A percentile compares a stretch with the other conserved stretches of the same genome.
Evolutionary conservation across 2,329 filamentous ascomycete genomes (phyloP).

Genomic region (Aquanectria penicillioides): DNA sequence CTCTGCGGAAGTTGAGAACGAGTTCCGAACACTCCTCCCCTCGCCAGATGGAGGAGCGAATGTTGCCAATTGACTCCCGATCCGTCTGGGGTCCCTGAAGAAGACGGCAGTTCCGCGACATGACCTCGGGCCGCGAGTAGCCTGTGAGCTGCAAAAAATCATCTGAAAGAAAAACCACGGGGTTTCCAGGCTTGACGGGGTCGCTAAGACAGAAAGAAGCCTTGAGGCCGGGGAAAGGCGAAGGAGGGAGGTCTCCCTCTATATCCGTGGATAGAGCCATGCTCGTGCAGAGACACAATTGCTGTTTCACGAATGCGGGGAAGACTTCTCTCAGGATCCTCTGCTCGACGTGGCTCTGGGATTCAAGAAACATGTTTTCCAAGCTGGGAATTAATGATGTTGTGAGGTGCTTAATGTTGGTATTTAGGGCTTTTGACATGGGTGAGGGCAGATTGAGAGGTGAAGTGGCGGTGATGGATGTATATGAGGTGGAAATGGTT

Average conservation of each 20-base stretch:
- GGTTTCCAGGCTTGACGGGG: conserved; percentile 59
- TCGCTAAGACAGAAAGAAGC: conserved; percentile 69
- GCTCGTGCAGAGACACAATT: conserved; percentile 58
- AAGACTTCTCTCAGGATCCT: conserved; percentile 58
- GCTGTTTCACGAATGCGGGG: conserved; percentile 62
- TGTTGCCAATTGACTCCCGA: conserved; percentile 49
- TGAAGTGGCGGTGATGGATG: conserved; percentile 53
- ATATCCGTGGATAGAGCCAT: conserved; percentile 53
- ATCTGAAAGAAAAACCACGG: conserved; percentile 60
- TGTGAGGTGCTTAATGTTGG: conserved; percentile 58
- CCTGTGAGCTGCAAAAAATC: conserved; percentile 63
- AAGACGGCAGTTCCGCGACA: conserved; percentile 61
- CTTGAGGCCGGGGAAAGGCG: conserved; percentile 63
- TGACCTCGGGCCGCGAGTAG: conserved; percentile 57
- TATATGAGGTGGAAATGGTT: conserved; percentile 55
- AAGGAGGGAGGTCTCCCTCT: conserved; percentile 40
- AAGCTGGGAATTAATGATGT: conserved; percentile 56
- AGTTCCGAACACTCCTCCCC: conserved; percentile 60
- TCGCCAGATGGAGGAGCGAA: conserved; percentile 53
- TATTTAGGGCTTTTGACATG: conserved; percentile 53
- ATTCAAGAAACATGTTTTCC: conserved; percentile 55
- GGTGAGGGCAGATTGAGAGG: conserved; percentile 54
- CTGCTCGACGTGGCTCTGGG: conserved; percentile 55
- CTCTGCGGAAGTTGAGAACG: conserved; percentile 61
- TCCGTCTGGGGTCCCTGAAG: conserved; percentile 61